Conservation (phyloP, 768 basidiomycete genomes). For the Lanmaoa pseudosensibilis region DNA sequence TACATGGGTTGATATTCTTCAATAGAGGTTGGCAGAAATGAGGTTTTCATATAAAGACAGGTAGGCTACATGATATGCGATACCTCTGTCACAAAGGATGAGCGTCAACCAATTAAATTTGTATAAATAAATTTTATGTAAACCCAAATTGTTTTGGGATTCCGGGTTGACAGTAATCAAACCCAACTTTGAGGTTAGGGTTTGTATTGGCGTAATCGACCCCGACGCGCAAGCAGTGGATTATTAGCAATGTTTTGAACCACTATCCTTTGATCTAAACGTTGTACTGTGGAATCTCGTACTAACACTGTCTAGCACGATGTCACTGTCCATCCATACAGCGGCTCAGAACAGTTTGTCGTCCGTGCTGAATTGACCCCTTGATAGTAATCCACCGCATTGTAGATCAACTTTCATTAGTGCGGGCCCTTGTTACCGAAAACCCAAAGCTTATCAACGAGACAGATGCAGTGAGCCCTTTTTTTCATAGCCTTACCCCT, state of each 20-base stretch:
- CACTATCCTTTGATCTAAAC: not conserved
- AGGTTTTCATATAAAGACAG: not conserved
- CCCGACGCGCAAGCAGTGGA: conserved; percentile 10
- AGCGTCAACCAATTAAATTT: too few relatives aligned
- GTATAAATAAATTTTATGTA: too few relatives aligned
- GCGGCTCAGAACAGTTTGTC: conserved; percentile 67
- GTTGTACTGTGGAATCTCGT: not conserved
- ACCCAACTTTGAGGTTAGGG: conserved; percentile 29
- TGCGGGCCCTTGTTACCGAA: conserved; percentile 63
- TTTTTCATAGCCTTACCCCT: fast-evolving
- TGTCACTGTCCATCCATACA: conserved; percentile 53
- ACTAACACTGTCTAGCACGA: conserved; percentile 13
- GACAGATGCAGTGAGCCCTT: conserved; percentile 53
- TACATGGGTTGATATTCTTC: not conserved
- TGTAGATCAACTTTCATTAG: conserved; percentile 68
- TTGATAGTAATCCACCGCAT: not conserved
- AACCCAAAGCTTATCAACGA: conserved; percentile 62
- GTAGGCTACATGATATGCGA: too few relatives aligned
- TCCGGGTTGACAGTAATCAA: conserved; percentile 5
- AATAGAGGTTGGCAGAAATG: not conserved
- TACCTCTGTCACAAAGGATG: too few relatives aligned
- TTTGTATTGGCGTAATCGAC: conserved; percentile 1
- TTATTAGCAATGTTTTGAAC: not conserved
- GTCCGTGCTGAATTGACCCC: not conserved
- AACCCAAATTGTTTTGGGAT: too few relatives aligned